Evolutionary conservation across 805 yeast species (phyloP).

Genomic region (Millerozyma acaciae): DNA sequence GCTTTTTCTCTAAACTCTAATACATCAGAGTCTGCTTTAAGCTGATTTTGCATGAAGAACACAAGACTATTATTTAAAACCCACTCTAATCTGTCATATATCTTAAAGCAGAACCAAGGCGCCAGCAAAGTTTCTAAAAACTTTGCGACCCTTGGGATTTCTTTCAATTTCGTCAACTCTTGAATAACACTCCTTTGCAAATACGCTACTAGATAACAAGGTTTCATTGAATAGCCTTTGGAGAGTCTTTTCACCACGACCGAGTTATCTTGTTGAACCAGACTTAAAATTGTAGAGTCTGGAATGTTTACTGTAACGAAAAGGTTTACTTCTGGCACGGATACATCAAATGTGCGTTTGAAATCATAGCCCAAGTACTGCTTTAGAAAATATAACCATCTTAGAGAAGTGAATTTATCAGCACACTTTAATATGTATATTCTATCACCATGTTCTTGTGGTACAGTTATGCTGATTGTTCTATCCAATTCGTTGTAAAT

Average conservation of each 20-base stretch:
- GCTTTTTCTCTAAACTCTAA: constrained; percentile 57
- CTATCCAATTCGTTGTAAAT: constrained; percentile 70
- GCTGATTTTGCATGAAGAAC: constrained; percentile 25
- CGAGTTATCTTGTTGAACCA: constrained; percentile 10
- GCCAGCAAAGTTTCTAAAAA: constrained; percentile 18
- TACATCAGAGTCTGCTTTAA: constrained; percentile 37
- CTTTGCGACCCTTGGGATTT: constrained; percentile 4
- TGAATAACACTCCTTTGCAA: constrained; percentile 34
- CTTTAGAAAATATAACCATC: constrained; percentile 62
- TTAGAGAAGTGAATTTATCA: constrained; percentile 49
- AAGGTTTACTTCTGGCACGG: constrained; percentile 44
- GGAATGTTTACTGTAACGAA: constrained; percentile 49
- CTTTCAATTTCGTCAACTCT: constrained; percentile 19
- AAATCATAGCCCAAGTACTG: constrained; percentile 39
- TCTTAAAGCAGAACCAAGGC: constrained; percentile 54
- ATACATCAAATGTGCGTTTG: constrained; percentile 27
- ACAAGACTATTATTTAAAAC: constrained; percentile 23
- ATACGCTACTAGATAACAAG: constrained; percentile 30
- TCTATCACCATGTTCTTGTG: constrained; percentile 16
- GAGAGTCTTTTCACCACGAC: constrained; percentile 8
- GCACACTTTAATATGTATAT: constrained; percentile 56
- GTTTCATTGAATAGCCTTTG: constrained; percentile 21
- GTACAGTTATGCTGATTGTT: constrained; percentile 51
- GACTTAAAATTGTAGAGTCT: constrained; percentile 21
- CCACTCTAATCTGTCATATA: constrained; percentile 71